Evolutionary conservation across 352 stramenopile genomes (phyloP), one percentile per base, ranked within the genome.

Genomic region (Sclerospora graminicola): DNA sequence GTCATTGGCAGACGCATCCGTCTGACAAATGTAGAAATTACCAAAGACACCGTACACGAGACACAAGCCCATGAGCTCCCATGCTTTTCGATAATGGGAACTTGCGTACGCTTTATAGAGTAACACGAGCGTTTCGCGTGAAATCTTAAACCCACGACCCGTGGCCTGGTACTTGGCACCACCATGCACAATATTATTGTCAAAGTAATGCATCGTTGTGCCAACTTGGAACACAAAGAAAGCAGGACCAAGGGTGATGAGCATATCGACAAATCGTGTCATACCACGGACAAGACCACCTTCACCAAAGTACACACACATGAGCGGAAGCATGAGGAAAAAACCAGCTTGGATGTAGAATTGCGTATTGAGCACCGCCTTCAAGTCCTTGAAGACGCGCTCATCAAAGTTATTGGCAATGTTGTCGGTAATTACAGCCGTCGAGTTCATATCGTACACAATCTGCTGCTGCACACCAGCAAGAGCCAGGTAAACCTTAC

Each of bases 221-320:
- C 76, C 76, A 14, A 88, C 73, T 66, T 88, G 76, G 49, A 88
- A 88, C 28, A 84, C 65, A 48, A 86, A 88, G 53, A 88, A 88
- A 5, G 69, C 69, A 20, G 72, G 74, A 16, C 76, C 76, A 24
- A 66, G 51, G 0, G 76, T 88, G 38, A 85, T 69, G 21, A 88
- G 69, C 76, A 88, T 85, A 42, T 84, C 71, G 29, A 85, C 53
- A 36, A 88, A 80, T 19, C 63, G 73, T 21, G 57, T 59, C 54
- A 88, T 68, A 57, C 73, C 76, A 13, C 73, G 63, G 1, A 73
- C 45, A 2, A 88, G 30, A 28, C 76, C 76, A 40, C 63, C 68
- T 68, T 88, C 76, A 46, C 72, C 74, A 28, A 88, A 86, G 51
- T 86, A 86, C 38, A 85, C 73, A 24, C 47, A 64, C 51, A 88